A percentile compares a stretch with the other conserved stretches of the same genome.
Evolutionary conservation across 2,329 filamentous ascomycete genomes (phyloP).

Genomic region (Colletotrichum sp.): DNA sequence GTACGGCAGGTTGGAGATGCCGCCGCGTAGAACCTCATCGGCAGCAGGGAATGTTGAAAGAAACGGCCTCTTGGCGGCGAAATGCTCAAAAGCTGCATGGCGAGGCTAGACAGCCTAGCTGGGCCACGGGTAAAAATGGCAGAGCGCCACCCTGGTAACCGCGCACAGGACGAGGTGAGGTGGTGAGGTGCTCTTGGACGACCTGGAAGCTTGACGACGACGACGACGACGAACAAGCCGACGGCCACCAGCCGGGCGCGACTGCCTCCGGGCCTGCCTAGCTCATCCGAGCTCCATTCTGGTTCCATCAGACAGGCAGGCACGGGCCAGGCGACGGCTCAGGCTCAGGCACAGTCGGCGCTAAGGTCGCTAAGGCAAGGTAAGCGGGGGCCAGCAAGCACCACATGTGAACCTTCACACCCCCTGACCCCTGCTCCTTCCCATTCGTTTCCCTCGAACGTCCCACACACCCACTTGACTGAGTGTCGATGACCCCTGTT

Average conservation of each 20-base stretch:
- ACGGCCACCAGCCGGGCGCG: background rate
- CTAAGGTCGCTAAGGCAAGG: background rate
- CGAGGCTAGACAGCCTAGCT: background rate
- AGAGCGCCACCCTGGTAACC: conserved; percentile 17
- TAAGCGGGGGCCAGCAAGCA: background rate
- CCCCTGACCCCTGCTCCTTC: background rate
- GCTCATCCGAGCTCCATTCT: background rate
- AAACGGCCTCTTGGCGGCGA: background rate
- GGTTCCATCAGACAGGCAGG: background rate
- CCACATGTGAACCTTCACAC: background rate
- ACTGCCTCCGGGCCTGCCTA: conserved; percentile 1
- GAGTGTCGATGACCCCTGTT: background rate
- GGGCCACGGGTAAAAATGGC: conserved; percentile 6
- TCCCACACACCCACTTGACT: background rate
- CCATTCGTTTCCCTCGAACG: background rate
- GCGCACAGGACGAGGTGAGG: background rate
- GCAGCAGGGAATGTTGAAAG: background rate
- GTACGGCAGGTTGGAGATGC: background rate
- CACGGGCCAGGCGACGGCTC: background rate
- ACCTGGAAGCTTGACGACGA: background rate
- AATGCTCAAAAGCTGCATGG: background rate
- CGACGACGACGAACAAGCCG: background rate
- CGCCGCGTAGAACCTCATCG: background rate
- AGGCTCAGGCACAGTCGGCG: conserved; percentile 8
- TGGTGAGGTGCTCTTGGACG: background rate